Base-by-base conservation (phyloP, 2,329 filamentous ascomycete species). In the Lachnum nothofagi region DNA sequence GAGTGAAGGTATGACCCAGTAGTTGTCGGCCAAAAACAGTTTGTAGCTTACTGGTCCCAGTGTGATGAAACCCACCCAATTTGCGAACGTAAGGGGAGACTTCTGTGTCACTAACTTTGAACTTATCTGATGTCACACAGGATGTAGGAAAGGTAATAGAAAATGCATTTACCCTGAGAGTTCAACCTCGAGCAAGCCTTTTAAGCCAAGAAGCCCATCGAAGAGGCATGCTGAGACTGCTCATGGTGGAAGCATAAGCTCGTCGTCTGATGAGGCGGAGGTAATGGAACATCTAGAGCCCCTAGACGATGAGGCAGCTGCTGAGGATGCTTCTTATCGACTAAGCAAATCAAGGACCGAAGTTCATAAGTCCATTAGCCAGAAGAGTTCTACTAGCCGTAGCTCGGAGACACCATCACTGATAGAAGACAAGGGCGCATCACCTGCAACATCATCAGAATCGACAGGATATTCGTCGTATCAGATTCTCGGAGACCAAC, bases 121-220 rank as follows among this genome's bases (percentile, higher is more conserved):
- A 54, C 68, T 61, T 33, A 46, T 42, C 19, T 48, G 20, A 51
- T 39, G 27, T 17, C 23, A 22, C 8, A 39, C 44, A 86, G 90
- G 91, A 62, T 98, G 93, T 68, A 85, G 83, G 60, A 98, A 97
- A 69, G 93, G 91, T 42, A 87, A 83, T 59, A 80, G 93, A 69
- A 88, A 95, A 56, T 98, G 93, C 66, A 76, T 86, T 50, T 98
- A 96, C 66, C 91, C 93, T 2, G 88, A 91, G 41, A 74, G 83
- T 24, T 71, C 80, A 40, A 65, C 70, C 8, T 60, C 70, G 4
- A 50, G 56, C 22, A 68, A 66, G 48, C 33, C 54, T 25, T 47
- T 57, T 35, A 42, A 46, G 38, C 7, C 17, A 10, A 46, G 44
- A 35, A 33, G 42, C 39, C 47, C 54, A 34, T 53, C 50, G 9